Conservation (phyloP, 2,329 filamentous ascomycete species). For the Fusarium devonianum region DNA sequence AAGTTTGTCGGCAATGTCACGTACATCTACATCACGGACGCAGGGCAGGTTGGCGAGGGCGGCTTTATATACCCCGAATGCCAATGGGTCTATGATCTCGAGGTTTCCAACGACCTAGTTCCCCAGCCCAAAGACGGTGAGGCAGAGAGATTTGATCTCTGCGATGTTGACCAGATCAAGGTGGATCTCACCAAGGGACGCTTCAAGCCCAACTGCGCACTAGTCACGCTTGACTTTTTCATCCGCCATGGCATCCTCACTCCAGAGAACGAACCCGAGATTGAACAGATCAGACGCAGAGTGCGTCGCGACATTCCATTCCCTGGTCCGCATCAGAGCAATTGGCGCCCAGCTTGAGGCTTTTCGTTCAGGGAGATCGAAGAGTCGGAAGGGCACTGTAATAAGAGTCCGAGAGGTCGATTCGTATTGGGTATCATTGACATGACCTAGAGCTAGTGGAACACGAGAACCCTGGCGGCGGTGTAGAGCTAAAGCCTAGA, state of each 20-base stretch:
- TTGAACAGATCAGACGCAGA: slow-evolving; percentile 75
- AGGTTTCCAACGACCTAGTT: slow-evolving; percentile 71
- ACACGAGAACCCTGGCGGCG: slow-evolving; percentile 14
- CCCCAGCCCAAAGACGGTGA: slow-evolving; percentile 86
- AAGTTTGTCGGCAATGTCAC: slow-evolving; percentile 74
- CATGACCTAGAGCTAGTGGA: slow-evolving; percentile 31
- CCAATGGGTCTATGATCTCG: slow-evolving; percentile 90
- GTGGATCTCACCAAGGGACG: slow-evolving; percentile 72
- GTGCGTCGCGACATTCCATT: slow-evolving; percentile 84
- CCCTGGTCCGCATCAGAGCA: slow-evolving; percentile 67
- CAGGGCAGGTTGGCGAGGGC: slow-evolving; percentile 78
- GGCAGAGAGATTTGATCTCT: slow-evolving; percentile 83
- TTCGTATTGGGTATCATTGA: slow-evolving; percentile 40
- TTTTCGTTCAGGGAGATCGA: too few species aligned
- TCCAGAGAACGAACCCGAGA: slow-evolving; percentile 78
- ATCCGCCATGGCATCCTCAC: slow-evolving; percentile 84
- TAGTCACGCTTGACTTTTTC: slow-evolving; percentile 89
- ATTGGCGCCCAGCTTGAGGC: slow-evolving; percentile 41
- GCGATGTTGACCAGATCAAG: slow-evolving; percentile 78
- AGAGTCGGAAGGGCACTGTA: slow-evolving; percentile 3
- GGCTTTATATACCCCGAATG: slow-evolving; percentile 88
- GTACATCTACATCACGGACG: slow-evolving; percentile 83
- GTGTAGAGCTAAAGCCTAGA: slow-evolving; percentile 19
- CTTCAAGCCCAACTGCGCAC: slow-evolving; percentile 93
- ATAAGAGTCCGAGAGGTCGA: slow-evolving; percentile 12